phyloP scores from a whole-genome alignment of 2,329 filamentous ascomycete genomes.

The Fusarium circinatum region DNA sequence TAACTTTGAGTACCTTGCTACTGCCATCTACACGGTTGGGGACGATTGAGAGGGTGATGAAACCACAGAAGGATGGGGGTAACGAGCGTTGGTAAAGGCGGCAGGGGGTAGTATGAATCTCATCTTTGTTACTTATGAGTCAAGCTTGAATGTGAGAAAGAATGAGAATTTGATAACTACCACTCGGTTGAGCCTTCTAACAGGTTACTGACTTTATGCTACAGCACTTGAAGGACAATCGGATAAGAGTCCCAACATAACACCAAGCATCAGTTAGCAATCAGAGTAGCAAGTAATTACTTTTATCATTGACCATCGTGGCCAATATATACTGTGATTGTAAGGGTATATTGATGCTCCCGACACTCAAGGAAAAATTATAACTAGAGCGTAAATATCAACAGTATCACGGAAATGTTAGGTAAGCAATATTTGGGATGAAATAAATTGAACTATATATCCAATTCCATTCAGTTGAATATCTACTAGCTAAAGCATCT shows the following conservation, averaged over 20 bases:
- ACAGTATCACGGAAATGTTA: too few species aligned
- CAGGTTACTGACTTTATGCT: neutral
- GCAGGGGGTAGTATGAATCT: fast-evolving
- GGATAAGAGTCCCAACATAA: neutral
- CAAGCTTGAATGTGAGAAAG: too few species aligned
- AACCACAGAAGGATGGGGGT: fast-evolving
- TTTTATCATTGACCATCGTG: too few species aligned
- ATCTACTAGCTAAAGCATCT: neutral
- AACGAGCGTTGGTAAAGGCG: neutral
- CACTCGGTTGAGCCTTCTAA: neutral
- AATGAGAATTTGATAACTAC: neutral
- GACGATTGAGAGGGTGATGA: neutral
- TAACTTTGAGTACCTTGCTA: neutral
- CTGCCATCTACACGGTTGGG: neutral
- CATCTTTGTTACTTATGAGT: neutral
- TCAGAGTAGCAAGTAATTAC: too few species aligned
- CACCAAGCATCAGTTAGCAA: too few species aligned
- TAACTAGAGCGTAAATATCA: too few species aligned
- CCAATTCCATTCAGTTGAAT: neutral
- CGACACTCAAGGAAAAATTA: too few species aligned
- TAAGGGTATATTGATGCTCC: too few species aligned
- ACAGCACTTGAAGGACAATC: fast-evolving
- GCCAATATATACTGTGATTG: too few species aligned
- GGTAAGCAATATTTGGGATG: too few species aligned
- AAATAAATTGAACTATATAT: fast-evolving